A percentile compares a stretch with the other conserved stretches of the same genome.
phyloP scores from a whole-genome alignment of 2,329 filamentous ascomycete species.

The Exserohilum rostratum region DNA sequence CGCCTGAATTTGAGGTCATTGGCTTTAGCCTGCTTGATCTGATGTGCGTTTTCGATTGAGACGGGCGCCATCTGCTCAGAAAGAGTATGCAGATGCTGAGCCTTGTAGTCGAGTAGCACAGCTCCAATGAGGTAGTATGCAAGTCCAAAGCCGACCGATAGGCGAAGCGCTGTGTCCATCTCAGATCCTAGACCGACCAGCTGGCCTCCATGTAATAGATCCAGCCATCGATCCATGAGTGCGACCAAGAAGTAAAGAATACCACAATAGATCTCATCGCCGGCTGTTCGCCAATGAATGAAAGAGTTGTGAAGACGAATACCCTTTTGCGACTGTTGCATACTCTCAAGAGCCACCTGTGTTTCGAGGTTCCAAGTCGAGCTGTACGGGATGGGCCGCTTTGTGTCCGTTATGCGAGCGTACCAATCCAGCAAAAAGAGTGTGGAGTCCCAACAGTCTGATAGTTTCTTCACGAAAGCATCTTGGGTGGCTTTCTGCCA shows the following conservation, averaged over 20 bases:
- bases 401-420: slow-evolving; percentile 55
- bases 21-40: slow-evolving; percentile 54
- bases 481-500: slow-evolving; percentile 54
- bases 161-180: slow-evolving; percentile 47
- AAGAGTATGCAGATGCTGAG: slow-evolving; percentile 56
- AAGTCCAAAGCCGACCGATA: slow-evolving; percentile 61
- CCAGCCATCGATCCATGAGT: slow-evolving; percentile 62
- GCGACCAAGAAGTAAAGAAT: slow-evolving; percentile 62
- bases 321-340: slow-evolving; percentile 61
- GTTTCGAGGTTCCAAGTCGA: slow-evolving; percentile 65
- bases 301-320: slow-evolving; percentile 63
- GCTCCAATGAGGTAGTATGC: slow-evolving; percentile 64
- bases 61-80: slow-evolving; percentile 52
- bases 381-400: slow-evolving; percentile 60
- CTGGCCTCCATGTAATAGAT: slow-evolving; percentile 54
- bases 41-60: slow-evolving; percentile 50
- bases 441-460: slow-evolving; percentile 59
- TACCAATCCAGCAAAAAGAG: slow-evolving; percentile 63
- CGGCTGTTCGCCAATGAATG: slow-evolving; percentile 64
- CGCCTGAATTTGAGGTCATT: slow-evolving; percentile 55
- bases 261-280: slow-evolving; percentile 61
- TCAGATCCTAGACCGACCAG: slow-evolving; percentile 43
- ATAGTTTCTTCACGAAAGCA: slow-evolving; percentile 57
- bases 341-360: slow-evolving; percentile 60
- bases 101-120: slow-evolving; percentile 62